Evolutionary conservation across 768 basidiomycete genomes (phyloP).

Genomic region (Tricholoma matsutake): DNA sequence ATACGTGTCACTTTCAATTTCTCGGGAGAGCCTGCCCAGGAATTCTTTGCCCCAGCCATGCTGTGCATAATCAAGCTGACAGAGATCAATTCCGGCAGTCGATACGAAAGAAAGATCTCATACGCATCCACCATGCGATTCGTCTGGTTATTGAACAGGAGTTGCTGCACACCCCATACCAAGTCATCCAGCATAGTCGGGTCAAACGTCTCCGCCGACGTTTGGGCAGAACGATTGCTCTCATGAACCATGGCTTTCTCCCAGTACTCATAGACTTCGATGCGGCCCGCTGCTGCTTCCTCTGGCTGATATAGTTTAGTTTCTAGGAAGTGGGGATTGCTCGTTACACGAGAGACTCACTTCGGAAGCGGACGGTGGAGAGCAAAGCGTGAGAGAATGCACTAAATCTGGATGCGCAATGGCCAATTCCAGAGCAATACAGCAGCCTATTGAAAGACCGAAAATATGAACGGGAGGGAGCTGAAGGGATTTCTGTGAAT

Average conservation of each 20-base stretch:
- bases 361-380: conserved; percentile 31
- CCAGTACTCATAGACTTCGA: conserved; percentile 26
- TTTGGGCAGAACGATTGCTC: neutral
- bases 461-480: conserved; percentile 35
- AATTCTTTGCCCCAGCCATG: conserved; percentile 8
- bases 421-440: conserved; percentile 32
- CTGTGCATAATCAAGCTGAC: conserved; percentile 8
- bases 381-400: conserved; percentile 34
- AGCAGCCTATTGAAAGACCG: conserved; percentile 32
- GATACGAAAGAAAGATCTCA: neutral
- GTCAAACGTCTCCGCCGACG: conserved; percentile 4
- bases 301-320: conserved; percentile 19
- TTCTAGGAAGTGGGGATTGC: neutral
- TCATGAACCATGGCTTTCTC: conserved; percentile 13
- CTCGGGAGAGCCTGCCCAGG: conserved; percentile 13
- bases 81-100: neutral
- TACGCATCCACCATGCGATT: conserved; percentile 9
- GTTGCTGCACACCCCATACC: conserved; percentile 13
- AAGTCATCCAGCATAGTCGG: conserved; percentile 19
- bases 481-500: conserved; percentile 26
- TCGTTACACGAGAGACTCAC: conserved; percentile 15
- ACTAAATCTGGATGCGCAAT: conserved; percentile 27
- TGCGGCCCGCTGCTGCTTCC: conserved; percentile 25
- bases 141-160: conserved; percentile 7
- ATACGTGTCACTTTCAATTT: conserved; percentile 6